A percentile compares a stretch with the other conserved stretches of the same genome.
Conservation (phyloP, 306 rosid genomes). For the Prunus fruticosa region DNA sequence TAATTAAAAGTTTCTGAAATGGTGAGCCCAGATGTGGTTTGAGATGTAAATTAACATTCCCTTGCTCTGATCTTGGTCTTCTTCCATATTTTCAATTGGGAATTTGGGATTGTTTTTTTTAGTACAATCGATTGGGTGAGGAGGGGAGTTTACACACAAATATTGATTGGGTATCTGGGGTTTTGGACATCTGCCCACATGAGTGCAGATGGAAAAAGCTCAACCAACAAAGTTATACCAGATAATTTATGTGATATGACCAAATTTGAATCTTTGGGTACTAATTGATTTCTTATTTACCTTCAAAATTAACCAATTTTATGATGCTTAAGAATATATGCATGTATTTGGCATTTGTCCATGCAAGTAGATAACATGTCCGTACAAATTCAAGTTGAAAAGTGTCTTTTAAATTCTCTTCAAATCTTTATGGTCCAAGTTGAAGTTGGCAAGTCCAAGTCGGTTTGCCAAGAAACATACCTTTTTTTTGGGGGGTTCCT, state of each 20-base stretch:
- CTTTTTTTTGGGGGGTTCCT: no score
- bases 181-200: no score
- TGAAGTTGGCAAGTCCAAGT: neutral
- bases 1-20: conserved; percentile 16
- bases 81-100: no score
- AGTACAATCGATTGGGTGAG: no score
- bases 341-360: neutral
- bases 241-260: no score
- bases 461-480: no score
- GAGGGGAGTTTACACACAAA: no score
- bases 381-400: neutral
- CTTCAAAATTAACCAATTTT: neutral
- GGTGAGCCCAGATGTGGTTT: conserved; percentile 3
- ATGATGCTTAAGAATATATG: neutral
- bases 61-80: no score
- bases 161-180: fast-evolving
- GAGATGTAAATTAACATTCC: neutral
- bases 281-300: neutral
- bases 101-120: no score
- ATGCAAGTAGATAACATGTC: neutral
- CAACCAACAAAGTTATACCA: no score
- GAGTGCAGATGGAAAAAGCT: fast-evolving
- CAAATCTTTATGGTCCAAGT: no score
- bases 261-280: no score
- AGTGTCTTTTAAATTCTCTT: neutral